Base-by-base conservation (phyloP, 164 flowering plant genomes). In the Malania oleifera region DNA sequence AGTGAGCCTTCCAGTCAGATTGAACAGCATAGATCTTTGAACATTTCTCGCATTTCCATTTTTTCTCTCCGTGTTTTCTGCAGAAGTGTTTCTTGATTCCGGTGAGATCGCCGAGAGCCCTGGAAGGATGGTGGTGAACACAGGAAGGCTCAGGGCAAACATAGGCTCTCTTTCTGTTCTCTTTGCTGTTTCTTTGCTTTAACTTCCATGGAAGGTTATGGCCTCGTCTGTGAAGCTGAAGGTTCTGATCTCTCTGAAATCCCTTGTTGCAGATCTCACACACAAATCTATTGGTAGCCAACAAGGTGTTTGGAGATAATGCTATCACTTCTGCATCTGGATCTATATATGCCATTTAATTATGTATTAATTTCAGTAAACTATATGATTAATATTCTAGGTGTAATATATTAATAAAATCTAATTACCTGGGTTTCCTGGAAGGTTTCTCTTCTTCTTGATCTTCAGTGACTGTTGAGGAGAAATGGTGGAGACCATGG, bases 101-200 rank as follows among this genome's bases (percentile, higher is more conserved):
- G n/a, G 98, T 91, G 19, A 91, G 83, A 55, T 91, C 98, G n/a
- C 98, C 98, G n/a, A 91, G 75, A 19, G 98, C 98, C 70, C 96
- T 83, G 5, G 89, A 78, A 8, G 96, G 96, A 52, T 86, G 76
- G 57, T 87, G 89, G 47, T 91, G 96, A 34, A 85, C 80, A 53
- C 98, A 91, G 0, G 82, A 58, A 1, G 85, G 76, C 55, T 83
- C 96, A 4, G 96, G 96, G 57, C 98, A 89, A 12, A 89, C 91
- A 69, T 85, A 89, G 1, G 80, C 96, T 64, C 67, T 80, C 76
- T 83, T 91, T 41, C 61, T 81, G 0, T 64, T 69, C 29, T 89
- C 91, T 41, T 78, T 82, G 71, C 66, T 76, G 75, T 26, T 80
- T 55, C 89, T 85, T 58, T 89, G 89, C 74, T 77, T 83, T 38